Evolutionary conservation across 495 filamentous ascomycete genomes (phyloP), one percentile per base, ranked within the genome.

Genomic region (Copromyces sp.): DNA sequence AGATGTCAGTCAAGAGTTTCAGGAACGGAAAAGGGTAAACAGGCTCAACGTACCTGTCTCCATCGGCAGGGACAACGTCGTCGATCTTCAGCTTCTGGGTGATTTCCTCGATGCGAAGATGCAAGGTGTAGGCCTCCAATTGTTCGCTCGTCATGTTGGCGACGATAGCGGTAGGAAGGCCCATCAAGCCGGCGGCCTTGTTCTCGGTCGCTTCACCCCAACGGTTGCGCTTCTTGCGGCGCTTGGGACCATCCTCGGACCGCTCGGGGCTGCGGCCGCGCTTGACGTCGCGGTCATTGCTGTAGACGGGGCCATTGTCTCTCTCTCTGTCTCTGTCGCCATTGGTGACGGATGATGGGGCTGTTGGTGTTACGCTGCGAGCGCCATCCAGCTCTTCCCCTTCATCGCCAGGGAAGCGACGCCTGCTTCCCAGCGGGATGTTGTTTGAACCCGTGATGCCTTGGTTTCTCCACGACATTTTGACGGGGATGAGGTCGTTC

Each of bases 401-500:
- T 29, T 88, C 89, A 69, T 91, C 90, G 70, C 87, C 92, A 70
- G 88, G 90, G 75, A 98, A 96, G 73, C 94, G 92, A 77, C 96
- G 93, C 73, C 90, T 87, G 74, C 87, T 92, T 39, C 96, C 96
- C 73, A 99, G 84, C 74, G 96, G 96, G 78, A 98, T 95, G 76
- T 98, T 98, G 84, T 99, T 99, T 61, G 96, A 98, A 68, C 96
- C 96, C 14, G 96, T 99, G 79, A 97, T 95, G 70, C 96, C 96
- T 86, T 97, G 93, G 77, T 90, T 92, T 81, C 94, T 90, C 94
- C 94, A 97, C 75, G 93, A 86, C 94, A 97, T 97, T 4, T 77
- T 88, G 79, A 69, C 14, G 53, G 8, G 16, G 7, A 35, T 65
- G 53, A 65, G 53, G 53, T 9, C 53, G 53, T 65, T 65, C 29